A percentile compares a stretch with the other conserved stretches of the same genome.
Conservation (phyloP, 2,329 filamentous ascomycete genomes). For the Xylaria polymorpha region DNA sequence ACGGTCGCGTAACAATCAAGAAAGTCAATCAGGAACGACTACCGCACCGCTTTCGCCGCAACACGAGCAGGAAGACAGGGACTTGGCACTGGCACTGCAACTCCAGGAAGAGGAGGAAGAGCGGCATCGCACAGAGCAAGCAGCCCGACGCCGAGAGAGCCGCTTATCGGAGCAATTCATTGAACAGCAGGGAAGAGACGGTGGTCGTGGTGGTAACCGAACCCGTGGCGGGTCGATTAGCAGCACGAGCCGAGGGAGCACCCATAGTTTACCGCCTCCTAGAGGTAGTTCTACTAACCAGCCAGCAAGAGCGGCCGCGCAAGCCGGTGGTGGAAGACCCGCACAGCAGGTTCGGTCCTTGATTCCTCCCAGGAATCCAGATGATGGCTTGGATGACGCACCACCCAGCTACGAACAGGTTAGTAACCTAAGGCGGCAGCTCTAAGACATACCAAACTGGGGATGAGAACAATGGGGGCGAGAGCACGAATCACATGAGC, state of each 20-base stretch:
- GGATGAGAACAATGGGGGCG: not conserved
- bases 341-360: slow-evolving; percentile 59
- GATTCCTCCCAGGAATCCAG: slow-evolving; percentile 57
- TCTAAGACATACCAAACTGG: not conserved
- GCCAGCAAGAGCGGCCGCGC: slow-evolving; percentile 37
- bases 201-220: slow-evolving; percentile 38
- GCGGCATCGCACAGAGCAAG: slow-evolving; percentile 71
- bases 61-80: slow-evolving; percentile 81
- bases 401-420: slow-evolving; percentile 68
- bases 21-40: slow-evolving; percentile 38
- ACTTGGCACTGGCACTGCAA: slow-evolving; percentile 88
- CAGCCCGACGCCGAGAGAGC: slow-evolving; percentile 73
- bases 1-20: slow-evolving; percentile 45
- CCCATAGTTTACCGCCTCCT: slow-evolving; percentile 42
- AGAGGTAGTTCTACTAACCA: slow-evolving; percentile 45
- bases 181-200: slow-evolving; percentile 67
- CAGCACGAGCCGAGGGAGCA: slow-evolving; percentile 37
- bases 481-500: not conserved
- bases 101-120: slow-evolving; percentile 95
- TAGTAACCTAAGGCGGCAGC: not conserved
- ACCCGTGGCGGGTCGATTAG: slow-evolving; percentile 42
- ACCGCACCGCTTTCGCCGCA: slow-evolving; percentile 54
- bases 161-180: slow-evolving; percentile 77
- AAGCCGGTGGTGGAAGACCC: slow-evolving; percentile 43
- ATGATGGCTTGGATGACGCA: slow-evolving; percentile 61